Percentiles rank a stretch among this genome's conserved stretches.
Evolutionary conservation across 257 asterid genomes (phyloP).

Genomic region (Nicotiana knightiana): DNA sequence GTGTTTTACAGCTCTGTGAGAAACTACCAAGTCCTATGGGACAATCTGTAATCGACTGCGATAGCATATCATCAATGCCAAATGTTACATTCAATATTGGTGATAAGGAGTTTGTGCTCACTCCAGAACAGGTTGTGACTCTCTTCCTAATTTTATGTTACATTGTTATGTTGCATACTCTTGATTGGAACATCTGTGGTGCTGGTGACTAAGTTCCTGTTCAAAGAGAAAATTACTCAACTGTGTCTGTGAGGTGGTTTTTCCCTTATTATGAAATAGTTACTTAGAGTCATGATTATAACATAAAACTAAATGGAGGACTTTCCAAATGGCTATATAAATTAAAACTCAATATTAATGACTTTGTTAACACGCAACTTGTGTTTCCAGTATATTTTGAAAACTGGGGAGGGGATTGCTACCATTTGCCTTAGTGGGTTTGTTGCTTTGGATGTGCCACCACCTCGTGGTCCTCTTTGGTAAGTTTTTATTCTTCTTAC

Average conservation of each 20-base stretch:
- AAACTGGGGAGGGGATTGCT: slow-evolving; percentile 54
- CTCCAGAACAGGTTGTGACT: slow-evolving; percentile 73
- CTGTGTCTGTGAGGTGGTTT: too few relatives aligned
- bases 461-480: slow-evolving; percentile 97
- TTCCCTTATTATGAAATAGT: too few relatives aligned
- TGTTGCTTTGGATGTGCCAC: slow-evolving; percentile 76
- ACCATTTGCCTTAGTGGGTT: slow-evolving; percentile 80
- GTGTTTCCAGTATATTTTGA: slow-evolving; percentile 63
- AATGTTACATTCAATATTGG: slow-evolving; percentile 66
- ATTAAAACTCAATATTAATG: not conserved
- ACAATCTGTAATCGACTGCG: slow-evolving; percentile 65
- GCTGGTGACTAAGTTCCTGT: not conserved
- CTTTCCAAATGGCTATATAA: not conserved
- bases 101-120: slow-evolving; percentile 43
- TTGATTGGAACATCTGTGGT: not conserved
- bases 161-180: not conserved
- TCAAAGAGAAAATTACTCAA: too few relatives aligned
- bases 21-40: slow-evolving; percentile 87
- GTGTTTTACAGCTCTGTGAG: slow-evolving; percentile 65
- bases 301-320: too few relatives aligned
- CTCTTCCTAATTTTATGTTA: not conserved
- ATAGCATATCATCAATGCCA: slow-evolving; percentile 50
- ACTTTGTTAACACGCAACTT: not conserved
- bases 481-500: slow-evolving; percentile 16
- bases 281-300: too few relatives aligned